These are phyloP conservation scores for Kuraishia piskuri DNA, from an alignment of 805 yeast genomes.

Conservation along the genomic window DNA sequence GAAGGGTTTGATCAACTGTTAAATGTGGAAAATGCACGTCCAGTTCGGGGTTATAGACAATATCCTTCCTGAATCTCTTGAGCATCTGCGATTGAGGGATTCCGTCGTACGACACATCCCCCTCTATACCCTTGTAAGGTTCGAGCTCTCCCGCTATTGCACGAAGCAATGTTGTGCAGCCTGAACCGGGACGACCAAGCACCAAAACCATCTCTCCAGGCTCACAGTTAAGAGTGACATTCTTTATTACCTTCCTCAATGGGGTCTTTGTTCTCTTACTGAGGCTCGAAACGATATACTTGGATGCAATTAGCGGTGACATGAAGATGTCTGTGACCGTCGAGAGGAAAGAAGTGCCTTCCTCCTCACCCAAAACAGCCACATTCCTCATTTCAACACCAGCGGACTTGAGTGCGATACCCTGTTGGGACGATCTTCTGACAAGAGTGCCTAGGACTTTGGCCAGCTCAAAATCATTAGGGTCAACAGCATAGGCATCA, in stretches of 20 bases:
- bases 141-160: slow-evolving; percentile 46
- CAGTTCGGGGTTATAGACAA: slow-evolving; percentile 50
- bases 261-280: background rate
- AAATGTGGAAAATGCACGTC: slow-evolving; percentile 73
- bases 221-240: background rate
- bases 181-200: slow-evolving; percentile 72
- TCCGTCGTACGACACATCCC: slow-evolving; percentile 56
- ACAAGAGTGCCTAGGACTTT: slow-evolving; percentile 28
- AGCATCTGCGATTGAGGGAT: slow-evolving; percentile 52
- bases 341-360: slow-evolving; percentile 32
- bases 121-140: slow-evolving; percentile 39
- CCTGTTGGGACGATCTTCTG: slow-evolving; percentile 33
- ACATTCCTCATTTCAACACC: slow-evolving; percentile 34
- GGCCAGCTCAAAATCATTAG: slow-evolving; percentile 31
- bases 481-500: slow-evolving; percentile 12
- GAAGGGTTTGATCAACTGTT: slow-evolving; percentile 65
- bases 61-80: slow-evolving; percentile 44
- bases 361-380: slow-evolving; percentile 35
- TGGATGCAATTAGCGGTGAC: slow-evolving; percentile 12
- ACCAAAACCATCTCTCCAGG: slow-evolving; percentile 68
- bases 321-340: slow-evolving; percentile 35
- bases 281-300: background rate
- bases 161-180: slow-evolving; percentile 64
- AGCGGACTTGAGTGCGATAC: slow-evolving; percentile 32
- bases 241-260: background rate